Base-by-base conservation (phyloP, 2,329 filamentous ascomycete species). In the Aspergillus sp. region DNA sequence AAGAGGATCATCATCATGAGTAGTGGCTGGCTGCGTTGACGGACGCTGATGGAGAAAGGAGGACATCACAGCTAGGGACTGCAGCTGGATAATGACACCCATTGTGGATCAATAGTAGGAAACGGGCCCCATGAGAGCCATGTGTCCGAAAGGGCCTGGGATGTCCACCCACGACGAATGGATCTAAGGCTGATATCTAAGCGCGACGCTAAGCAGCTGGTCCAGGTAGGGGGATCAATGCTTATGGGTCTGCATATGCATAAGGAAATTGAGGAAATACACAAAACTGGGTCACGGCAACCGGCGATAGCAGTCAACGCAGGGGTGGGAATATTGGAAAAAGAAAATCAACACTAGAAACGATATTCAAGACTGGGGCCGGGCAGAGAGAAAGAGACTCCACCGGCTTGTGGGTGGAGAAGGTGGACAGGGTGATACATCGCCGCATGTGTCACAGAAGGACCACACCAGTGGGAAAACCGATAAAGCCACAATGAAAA, bases 21-120 rank as follows among this genome's bases (percentile, higher is more conserved):
- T 50, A 61, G 71, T 69, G 68, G 64, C 61, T 64, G 68, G 65
- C 68, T 73, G 68, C 64, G 65, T 71, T 70, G 71, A 73, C 73
- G 52, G 65, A 67, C 53, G 62, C 60, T 60, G 59, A 62, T 62
- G 58, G 64, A 60, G 54, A 66, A 60, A 41, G 54, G 60, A 68
- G 58, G 57, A 68, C 58, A 68, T 68, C 65, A 61, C 66, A 69
- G 62, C 58, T 65, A 60, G 62, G 65, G 53, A 69, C 60, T 52
- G 65, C 68, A 73, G 71, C 69, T 71, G 68, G 70, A 61, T 57
- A 48, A 64, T 58, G 59, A 59, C 60, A 61, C 57, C 57, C 48
- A 51, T 55, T 61, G 68, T 74, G 72, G 72, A 70, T 64, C 68
- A 64, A 58, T 62, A 64, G 60, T 48, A 61, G 41, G 51, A 60